These are phyloP conservation scores for Globisporangium mamillatum DNA, from an alignment of 352 stramenopile species.

Conservation along the genomic window DNA sequence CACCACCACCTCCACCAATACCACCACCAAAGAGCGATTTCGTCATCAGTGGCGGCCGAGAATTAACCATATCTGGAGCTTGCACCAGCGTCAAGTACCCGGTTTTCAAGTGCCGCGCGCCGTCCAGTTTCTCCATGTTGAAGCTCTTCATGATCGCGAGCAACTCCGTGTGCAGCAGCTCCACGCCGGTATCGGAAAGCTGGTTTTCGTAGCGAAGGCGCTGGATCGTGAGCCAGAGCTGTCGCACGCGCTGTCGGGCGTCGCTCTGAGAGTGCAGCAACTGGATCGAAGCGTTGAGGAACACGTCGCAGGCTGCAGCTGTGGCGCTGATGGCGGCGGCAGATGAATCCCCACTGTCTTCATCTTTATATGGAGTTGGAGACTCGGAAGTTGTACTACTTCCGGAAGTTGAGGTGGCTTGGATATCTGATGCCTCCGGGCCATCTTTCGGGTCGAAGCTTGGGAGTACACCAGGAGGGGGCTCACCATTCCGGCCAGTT, in stretches of 20 bases:
- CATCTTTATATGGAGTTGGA: background rate
- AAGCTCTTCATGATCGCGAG: slow-evolving; percentile 41
- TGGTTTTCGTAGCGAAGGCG: slow-evolving; percentile 43
- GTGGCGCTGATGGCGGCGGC: background rate
- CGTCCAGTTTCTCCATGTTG: slow-evolving; percentile 61
- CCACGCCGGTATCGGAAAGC: slow-evolving; percentile 30
- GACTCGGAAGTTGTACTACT: background rate
- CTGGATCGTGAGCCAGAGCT: slow-evolving; percentile 65
- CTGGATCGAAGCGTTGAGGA: slow-evolving; percentile 63
- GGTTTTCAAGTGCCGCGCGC: slow-evolving; percentile 36
- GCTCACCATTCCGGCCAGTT: background rate
- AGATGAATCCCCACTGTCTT: slow-evolving; percentile 4
- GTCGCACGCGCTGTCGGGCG: slow-evolving; percentile 45
- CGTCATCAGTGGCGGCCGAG: slow-evolving; percentile 17
- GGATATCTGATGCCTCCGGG: background rate
- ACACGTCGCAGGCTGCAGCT: slow-evolving; percentile 28
- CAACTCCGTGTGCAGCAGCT: slow-evolving; percentile 35
- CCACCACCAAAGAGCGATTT: slow-evolving; percentile 33
- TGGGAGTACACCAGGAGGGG: background rate
- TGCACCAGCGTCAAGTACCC: slow-evolving; percentile 54
- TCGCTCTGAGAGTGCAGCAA: slow-evolving; percentile 64
- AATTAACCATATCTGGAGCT: slow-evolving; percentile 19
- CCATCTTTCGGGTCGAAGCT: background rate
- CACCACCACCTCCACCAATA: background rate
- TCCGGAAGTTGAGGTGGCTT: background rate